A percentile compares a stretch with the other conserved stretches of the same genome.
phyloP scores from a whole-genome alignment of 345 rosid species.

The Euphorbia tirucalli region DNA sequence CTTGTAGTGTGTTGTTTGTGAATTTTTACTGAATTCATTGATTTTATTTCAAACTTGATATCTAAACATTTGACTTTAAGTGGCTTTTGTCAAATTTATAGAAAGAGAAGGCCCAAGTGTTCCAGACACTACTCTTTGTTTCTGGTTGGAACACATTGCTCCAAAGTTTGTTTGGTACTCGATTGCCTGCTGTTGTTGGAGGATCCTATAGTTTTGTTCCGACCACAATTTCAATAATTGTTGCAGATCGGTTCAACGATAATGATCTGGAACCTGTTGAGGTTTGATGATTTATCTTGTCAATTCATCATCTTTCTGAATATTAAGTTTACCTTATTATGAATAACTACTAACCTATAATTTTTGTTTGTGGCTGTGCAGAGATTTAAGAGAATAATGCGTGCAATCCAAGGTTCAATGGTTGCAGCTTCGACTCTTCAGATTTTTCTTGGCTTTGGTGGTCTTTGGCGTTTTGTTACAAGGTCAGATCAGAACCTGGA shows the following conservation, averaged over 20 bases:
- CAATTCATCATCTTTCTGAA: neutral
- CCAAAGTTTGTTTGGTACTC: slow-evolving; percentile 75
- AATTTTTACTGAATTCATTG: neutral
- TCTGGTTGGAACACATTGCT: slow-evolving; percentile 94
- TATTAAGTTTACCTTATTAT: slow-evolving; percentile 2
- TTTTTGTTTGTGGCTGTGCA: slow-evolving; percentile 36
- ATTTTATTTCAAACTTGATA: neutral
- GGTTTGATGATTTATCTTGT: slow-evolving; percentile 41
- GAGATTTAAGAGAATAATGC: slow-evolving; percentile 79
- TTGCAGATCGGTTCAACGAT: slow-evolving; percentile 75
- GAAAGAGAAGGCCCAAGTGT: slow-evolving; percentile 94
- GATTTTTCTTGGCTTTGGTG: slow-evolving; percentile 95
- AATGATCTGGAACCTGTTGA: slow-evolving; percentile 50
- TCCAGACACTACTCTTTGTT: slow-evolving; percentile 92
- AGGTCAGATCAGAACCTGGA: slow-evolving; percentile 45
- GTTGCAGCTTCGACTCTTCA: slow-evolving; percentile 94
- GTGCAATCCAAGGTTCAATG: slow-evolving; percentile 92
- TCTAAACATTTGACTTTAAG: slow-evolving; percentile 5
- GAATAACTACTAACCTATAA: slow-evolving; percentile 1
- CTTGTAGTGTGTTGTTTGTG: no score
- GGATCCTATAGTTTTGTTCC: slow-evolving; percentile 95
- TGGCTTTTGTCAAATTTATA: slow-evolving; percentile 25
- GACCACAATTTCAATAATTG: slow-evolving; percentile 84
- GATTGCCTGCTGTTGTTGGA: slow-evolving; percentile 93
- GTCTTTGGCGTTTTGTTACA: slow-evolving; percentile 93